Evolutionary conservation across 2,329 filamentous ascomycete species (phyloP), one percentile per base, ranked within the genome.

Genomic region (Aspergillus cejpii): DNA sequence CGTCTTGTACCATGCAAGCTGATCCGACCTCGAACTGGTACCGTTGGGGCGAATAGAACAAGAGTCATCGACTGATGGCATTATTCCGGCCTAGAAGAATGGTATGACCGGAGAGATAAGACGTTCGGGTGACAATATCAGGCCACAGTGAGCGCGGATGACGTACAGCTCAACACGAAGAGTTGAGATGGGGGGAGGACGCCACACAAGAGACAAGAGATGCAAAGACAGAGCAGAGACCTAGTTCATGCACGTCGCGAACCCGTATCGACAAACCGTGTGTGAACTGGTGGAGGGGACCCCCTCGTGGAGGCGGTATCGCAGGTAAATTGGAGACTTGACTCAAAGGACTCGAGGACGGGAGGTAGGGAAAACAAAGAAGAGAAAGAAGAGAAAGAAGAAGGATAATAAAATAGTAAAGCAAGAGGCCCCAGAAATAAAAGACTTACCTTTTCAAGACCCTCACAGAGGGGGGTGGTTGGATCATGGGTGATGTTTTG

Each of bases 1-100:
- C 43, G 81, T 72, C 74, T 98, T 98, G 79, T 97, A 98, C 79
- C 92, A 96, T 47, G 84, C 78, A 41, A 98, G 76, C 50, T 90
- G 85, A 62, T 92, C 87, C 62, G 89, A 83, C 36, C 67, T 55
- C 7, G 68, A 67, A 27, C 64, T 63, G 38, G 63, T 63, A 19
- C 64, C 60, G 41, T 62, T 66, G 45, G 64, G 64, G 46, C 64
- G 64, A 41, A 68, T 68, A 38, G 67, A 64, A 41, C 64, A 55
- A 45, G 59, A 58, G 45, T 60, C 60, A 43, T 68, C 64, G 51
- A 59, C 60, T 49, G 57, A 63, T 46, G 65, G 62, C 65, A 68
- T 68, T 51, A 57, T 66, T 58, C 49, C 52, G 50, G 51, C 44
- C 53, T 50, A 50, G 45, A 42, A 43, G 48, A 47, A 52, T 29